Evolutionary conservation across 1,284 basidiomycete genomes (phyloP).

Genomic region (Volvariella volvacea): DNA sequence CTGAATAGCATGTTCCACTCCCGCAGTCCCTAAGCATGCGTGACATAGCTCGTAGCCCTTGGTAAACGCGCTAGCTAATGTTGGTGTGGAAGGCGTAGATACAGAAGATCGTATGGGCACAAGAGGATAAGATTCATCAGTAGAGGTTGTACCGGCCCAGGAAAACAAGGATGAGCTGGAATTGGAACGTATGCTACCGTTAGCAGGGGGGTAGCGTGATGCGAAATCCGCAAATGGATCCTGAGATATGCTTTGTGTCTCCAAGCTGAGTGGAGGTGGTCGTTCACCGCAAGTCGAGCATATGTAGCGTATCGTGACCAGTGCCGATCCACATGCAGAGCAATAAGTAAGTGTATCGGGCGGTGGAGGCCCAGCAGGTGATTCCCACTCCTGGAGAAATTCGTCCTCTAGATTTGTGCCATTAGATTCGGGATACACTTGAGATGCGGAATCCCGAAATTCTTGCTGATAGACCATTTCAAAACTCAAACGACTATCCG

Average conservation of each 20-base stretch:
- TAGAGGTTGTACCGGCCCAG: conserved; percentile 1
- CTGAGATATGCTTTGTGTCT: conserved; percentile 12
- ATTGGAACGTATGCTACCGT: background rate
- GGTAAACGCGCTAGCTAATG: conserved; percentile 5
- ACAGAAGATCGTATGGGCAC: background rate
- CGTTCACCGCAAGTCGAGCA: conserved; percentile 77
- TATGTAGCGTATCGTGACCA: conserved; percentile 81
- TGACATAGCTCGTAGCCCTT: conserved; percentile 79
- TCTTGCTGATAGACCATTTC: background rate
- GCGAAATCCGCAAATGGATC: conserved; percentile 5
- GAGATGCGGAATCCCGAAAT: conserved; percentile 10
- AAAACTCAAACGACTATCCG: background rate
- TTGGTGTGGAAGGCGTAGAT: conserved; percentile 2
- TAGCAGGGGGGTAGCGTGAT: background rate
- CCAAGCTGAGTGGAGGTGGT: conserved; percentile 8
- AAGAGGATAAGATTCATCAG: background rate
- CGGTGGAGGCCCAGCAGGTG: conserved; percentile 36
- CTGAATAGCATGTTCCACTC: conserved; percentile 71
- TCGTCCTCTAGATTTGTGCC: no score
- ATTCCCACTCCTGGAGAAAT: no score
- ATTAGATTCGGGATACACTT: no score
- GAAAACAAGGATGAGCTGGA: background rate
- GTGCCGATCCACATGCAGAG: conserved; percentile 66
- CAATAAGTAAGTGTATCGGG: conserved; percentile 70
- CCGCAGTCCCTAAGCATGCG: conserved; percentile 69